Base-by-base conservation (phyloP, 768 basidiomycete species). In the Tylopilus sp. region DNA sequence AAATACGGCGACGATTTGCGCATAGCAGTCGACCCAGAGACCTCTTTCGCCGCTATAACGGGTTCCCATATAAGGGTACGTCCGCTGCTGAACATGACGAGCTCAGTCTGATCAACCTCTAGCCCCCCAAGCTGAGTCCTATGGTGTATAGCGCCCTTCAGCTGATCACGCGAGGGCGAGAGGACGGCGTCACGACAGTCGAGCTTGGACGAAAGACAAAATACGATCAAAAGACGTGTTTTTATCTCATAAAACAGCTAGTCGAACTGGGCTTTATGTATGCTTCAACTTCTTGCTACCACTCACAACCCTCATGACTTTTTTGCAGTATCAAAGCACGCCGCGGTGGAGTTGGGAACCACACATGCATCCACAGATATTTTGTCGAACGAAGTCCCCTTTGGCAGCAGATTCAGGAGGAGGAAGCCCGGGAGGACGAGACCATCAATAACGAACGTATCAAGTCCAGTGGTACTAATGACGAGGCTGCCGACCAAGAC, bases 201-300 rank as follows among this genome's bases (percentile, higher is more conserved):
- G 80, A 88, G 28, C 75, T 95, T 13, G 88, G 88, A 22, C 81
- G 82, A 58, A 76, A 80, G 61, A 85, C 91, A 10, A 81, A 80
- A 44, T 92, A 95, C 61, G 91, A 93, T 63, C 89, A 90, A 64
- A 94, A 93, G 69, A 88, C 88, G 2, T 90, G 90, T 56, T 91
- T 90, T 65, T 94, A 95, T 69, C 80, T 92, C 51, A 80, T 91
- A 51, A 81, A 83, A 57, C 83, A 89, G 57, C 73, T 95, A 17
- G 75, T 84, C 3, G 82, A 85, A 46, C 73, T 95, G 47, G 82
- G 80, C 60, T 73, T 89, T 36, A 79, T 93, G 88, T 88, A 75
- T 47, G 85, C 57, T 17, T 25, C 35, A 28, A 41, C 22, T 47
- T 50, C 40, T 12, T 36, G 31, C 30, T 0, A 15, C 30, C n/a